Percentiles rank a stretch among this genome's conserved stretches.
Evolutionary conservation across 495 filamentous ascomycete genomes (phyloP).

Genomic region (Articulospora tetracladia): DNA sequence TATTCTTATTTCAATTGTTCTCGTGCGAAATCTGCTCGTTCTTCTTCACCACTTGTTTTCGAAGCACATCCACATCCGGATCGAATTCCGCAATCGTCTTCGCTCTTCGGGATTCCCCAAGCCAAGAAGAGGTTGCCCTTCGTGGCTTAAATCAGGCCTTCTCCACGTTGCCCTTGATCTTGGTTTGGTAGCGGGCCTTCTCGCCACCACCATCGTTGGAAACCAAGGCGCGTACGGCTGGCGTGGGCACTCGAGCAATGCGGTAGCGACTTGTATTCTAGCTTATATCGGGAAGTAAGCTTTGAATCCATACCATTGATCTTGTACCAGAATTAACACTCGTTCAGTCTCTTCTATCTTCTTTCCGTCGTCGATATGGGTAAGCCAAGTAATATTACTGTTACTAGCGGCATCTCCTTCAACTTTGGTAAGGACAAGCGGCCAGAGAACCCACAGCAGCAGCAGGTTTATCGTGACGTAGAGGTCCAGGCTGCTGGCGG

Average conservation of each 20-base stretch:
- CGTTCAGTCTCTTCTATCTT: neutral
- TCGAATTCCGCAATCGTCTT: constrained; percentile 1
- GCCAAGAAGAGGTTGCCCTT: neutral
- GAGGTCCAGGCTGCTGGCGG: neutral
- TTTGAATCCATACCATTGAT: neutral
- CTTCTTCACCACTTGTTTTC: neutral
- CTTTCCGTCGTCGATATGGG: neutral
- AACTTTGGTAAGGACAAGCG: neutral
- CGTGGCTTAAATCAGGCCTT: neutral
- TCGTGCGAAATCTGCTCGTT: neutral
- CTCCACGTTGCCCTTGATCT: neutral
- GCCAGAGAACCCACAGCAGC: neutral
- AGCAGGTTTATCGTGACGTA: neutral
- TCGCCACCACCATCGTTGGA: neutral
- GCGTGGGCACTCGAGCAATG: too few species aligned
- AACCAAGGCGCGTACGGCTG: neutral
- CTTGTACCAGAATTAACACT: neutral
- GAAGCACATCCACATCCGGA: neutral
- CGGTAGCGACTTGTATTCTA: neutral
- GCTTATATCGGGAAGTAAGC: neutral
- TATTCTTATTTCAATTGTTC: neutral
- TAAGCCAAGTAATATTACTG: constrained; percentile 1
- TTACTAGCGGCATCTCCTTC: constrained; percentile 1
- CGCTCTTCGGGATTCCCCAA: neutral
- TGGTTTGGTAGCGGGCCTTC: neutral